A percentile compares a stretch with the other conserved stretches of the same genome.
These are phyloP conservation scores for Eucommia ulmoides DNA, from an alignment of 257 asterid genomes.

Conservation along the genomic window DNA sequence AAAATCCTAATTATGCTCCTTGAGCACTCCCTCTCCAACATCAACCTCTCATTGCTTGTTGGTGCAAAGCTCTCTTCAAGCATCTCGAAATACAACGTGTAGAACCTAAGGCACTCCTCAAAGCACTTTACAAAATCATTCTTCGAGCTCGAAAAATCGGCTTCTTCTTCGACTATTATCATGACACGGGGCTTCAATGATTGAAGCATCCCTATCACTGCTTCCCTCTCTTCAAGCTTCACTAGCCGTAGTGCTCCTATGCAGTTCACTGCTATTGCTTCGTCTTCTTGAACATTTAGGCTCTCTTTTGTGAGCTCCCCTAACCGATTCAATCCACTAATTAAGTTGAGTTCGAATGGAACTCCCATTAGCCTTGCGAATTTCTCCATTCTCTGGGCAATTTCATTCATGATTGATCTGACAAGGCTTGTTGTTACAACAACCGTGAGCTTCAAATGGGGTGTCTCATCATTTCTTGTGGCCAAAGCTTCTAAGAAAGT, in stretches of 20 bases:
- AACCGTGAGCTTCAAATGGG: slow-evolving; percentile 54
- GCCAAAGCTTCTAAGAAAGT: slow-evolving; percentile 76
- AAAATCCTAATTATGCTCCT: slow-evolving; percentile 67
- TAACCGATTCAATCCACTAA: slow-evolving; percentile 26
- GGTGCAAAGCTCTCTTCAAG: slow-evolving; percentile 53
- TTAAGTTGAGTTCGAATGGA: slow-evolving; percentile 64
- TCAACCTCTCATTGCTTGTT: slow-evolving; percentile 68
- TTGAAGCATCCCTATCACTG: slow-evolving; percentile 23
- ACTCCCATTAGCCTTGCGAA: slow-evolving; percentile 92
- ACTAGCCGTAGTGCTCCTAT: slow-evolving; percentile 40
- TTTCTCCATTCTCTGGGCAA: slow-evolving; percentile 71
- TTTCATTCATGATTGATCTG: slow-evolving; percentile 54
- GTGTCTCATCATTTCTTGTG: slow-evolving; percentile 65
- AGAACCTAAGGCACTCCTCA: slow-evolving; percentile 73
- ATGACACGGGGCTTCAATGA: slow-evolving; percentile 48
- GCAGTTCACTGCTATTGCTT: slow-evolving; percentile 66
- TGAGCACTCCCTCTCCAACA: slow-evolving; percentile 71
- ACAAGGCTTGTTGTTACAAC: slow-evolving; percentile 31
- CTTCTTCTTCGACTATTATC: slow-evolving; percentile 73
- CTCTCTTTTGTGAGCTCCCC: slow-evolving; percentile 40
- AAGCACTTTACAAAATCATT: slow-evolving; percentile 46
- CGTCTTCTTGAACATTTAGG: slow-evolving; percentile 41
- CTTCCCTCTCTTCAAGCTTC: slow-evolving; percentile 18
- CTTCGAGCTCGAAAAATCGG: slow-evolving; percentile 40
- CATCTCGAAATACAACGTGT: slow-evolving; percentile 61